These are phyloP conservation scores for Xylaria venustula DNA, from an alignment of 495 filamentous ascomycete species.

Conservation along the genomic window DNA sequence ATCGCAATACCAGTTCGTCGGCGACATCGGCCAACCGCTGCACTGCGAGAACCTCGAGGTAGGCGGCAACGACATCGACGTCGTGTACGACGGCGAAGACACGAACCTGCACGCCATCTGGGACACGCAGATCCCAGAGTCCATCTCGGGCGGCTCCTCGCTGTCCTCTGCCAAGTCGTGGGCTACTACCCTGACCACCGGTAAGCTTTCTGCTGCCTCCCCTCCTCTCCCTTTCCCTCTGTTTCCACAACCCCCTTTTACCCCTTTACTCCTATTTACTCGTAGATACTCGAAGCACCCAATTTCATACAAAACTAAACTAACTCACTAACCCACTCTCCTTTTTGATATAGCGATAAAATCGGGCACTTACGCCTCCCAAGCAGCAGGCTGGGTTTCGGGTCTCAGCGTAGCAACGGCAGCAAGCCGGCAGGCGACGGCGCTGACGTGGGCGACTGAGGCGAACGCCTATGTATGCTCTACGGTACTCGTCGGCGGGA, in stretches of 20 bases:
- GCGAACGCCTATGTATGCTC: constrained; percentile 58
- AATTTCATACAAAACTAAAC: background rate
- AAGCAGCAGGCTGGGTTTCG: constrained; percentile 47
- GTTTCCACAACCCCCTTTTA: no score
- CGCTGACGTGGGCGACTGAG: constrained; percentile 56
- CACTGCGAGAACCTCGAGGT: constrained; percentile 57
- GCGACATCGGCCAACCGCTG: constrained; percentile 64
- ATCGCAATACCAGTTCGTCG: constrained; percentile 43
- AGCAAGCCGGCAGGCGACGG: constrained; percentile 25
- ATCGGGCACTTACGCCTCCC: constrained; percentile 44
- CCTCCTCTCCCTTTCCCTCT: no score
- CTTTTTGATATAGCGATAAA: constrained; percentile 37
- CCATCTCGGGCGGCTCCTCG: constrained; percentile 48
- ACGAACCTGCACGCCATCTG: constrained; percentile 65
- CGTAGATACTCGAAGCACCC: background rate
- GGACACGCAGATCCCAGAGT: constrained; percentile 64
- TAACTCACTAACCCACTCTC: constrained; percentile 4
- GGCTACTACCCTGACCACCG: constrained; percentile 33
- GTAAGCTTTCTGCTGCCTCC: no score
- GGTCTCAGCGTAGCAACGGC: constrained; percentile 44
- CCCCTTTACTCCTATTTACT: no score
- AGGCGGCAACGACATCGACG: constrained; percentile 61
- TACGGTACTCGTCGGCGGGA: constrained; percentile 50
- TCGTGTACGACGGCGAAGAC: constrained; percentile 49
- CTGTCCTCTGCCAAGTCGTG: constrained; percentile 36